Base-by-base conservation (phyloP, 441 rosid genomes). In the Brassica hybrid region DNA sequence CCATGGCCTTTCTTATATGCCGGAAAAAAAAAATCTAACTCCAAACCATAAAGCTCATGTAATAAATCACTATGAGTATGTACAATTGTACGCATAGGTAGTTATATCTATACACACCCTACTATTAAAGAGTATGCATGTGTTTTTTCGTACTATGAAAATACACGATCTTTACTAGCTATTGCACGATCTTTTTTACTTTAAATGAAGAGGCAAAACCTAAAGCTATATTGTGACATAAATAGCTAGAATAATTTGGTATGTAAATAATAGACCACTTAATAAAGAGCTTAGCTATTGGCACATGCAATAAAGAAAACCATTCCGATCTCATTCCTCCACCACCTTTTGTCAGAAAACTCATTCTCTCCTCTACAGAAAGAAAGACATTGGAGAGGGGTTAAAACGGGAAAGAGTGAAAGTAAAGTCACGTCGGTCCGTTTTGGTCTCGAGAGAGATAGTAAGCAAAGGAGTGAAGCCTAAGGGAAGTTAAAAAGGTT, bases 401-500 rank as follows among this genome's bases (percentile, higher is more conserved):
- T 84, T 71, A 80, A 82, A 84, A 85, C 63, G 38, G 94, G 90
- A 83, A 89, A 85, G 88, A 84, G 86, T 76, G 89, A 64, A 19
- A 48, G 43, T 71, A 81, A 88, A 90, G 95, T 72, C 71, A 78
- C 70, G 63, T 62, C 67, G 75, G 71, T 64, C 34, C 50, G 78
- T 54, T 65, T 48, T 38, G 30, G 69, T 38, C 30, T 34, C 4
- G 45, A 38, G 52, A 32, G 38, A 23, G 73, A 62, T 13, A 23
- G 66, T 62, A 43, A 65, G 48, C 45, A 27, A 21, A 48, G 16
- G 71, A 85, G 95, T 90, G 94, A 88, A 86, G 86, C 76, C 83
- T n/a, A n/a, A n/a, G n/a, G n/a, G n/a, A n/a, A n/a, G n/a, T n/a
- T 6, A 91, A 88, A 78, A 82, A 83, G 84, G 92, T 84, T 59